Evolutionary conservation across 805 yeast genomes (phyloP).

Genomic region (Cyberlindnera maritima): DNA sequence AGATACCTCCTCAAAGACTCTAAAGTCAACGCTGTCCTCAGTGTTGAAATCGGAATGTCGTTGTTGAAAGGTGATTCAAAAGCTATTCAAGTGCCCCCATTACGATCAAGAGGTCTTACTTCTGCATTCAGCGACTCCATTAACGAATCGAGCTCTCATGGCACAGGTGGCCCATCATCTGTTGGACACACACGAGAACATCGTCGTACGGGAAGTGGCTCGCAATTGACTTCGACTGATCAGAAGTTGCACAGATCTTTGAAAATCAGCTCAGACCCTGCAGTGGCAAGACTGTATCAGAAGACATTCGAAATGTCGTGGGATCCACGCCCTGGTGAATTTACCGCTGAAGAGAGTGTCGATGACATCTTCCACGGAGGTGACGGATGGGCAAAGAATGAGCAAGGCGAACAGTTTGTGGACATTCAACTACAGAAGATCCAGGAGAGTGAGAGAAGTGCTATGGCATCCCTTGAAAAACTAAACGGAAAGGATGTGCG

Average conservation of each 20-base stretch:
- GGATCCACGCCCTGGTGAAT: conserved; percentile 56
- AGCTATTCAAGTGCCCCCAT: conserved; percentile 39
- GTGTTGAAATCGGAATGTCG: conserved; percentile 52
- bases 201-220: conserved; percentile 9
- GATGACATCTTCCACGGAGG: conserved; percentile 74
- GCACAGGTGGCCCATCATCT: conserved; percentile 5
- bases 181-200: conserved; percentile 5
- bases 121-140: conserved; percentile 32
- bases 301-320: conserved; percentile 57
- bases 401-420: conserved; percentile 40
- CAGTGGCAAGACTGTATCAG: conserved; percentile 47
- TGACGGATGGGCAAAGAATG: conserved; percentile 59
- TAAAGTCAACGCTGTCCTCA: conserved; percentile 78
- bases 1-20: conserved; percentile 73
- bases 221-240: conserved; percentile 10
- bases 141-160: conserved; percentile 13
- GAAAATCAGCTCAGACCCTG: conserved; percentile 40
- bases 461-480: not conserved
- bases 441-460: not conserved
- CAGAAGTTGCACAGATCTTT: conserved; percentile 15
- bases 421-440: conserved; percentile 30
- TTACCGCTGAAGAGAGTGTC: conserved; percentile 67
- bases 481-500: conserved; percentile 31
- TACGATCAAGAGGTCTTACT: conserved; percentile 48
- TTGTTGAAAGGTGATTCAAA: conserved; percentile 41